A percentile compares a stretch with the other conserved stretches of the same genome.
Conservation (phyloP, 768 basidiomycete genomes). For the Leccinellum rugosiceps region DNA sequence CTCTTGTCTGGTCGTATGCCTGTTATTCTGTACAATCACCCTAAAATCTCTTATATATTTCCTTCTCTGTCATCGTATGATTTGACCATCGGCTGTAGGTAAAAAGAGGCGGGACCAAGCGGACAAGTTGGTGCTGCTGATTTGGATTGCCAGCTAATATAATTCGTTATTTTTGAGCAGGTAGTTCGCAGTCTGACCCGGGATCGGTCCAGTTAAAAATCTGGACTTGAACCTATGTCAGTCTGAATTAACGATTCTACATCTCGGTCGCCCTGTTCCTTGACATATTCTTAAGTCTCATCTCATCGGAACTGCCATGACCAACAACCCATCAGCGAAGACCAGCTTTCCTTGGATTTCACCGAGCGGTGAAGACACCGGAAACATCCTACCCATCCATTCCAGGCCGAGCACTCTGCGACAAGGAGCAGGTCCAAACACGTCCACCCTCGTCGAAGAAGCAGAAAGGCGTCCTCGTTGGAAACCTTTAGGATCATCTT, state of each 20-base stretch:
- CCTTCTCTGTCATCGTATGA: conserved; percentile 10
- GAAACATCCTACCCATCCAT: neutral
- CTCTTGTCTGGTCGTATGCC: conserved; percentile 21
- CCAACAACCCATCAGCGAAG: conserved; percentile 2
- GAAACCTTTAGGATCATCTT: conserved; percentile 11
- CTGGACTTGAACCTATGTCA: conserved; percentile 3
- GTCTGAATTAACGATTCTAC: neutral
- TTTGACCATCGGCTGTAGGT: neutral
- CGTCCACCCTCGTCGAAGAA: conserved; percentile 8
- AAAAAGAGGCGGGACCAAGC: conserved; percentile 3
- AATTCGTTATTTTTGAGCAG: conserved; percentile 4
- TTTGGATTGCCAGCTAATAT: neutral
- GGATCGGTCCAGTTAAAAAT: conserved; percentile 16
- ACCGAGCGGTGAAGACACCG: neutral
- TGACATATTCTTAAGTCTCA: neutral
- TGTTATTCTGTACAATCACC: conserved; percentile 21
- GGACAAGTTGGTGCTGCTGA: neutral
- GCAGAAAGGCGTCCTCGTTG: conserved; percentile 2
- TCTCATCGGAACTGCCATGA: conserved; percentile 9
- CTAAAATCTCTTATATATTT: conserved; percentile 17
- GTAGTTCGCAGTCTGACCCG: neutral
- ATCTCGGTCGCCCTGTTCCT: neutral
- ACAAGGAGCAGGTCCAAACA: neutral
- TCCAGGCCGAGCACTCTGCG: neutral
- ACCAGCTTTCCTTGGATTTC: neutral